These are phyloP conservation scores for Psilocybe azurescens DNA, from an alignment of 768 basidiomycete genomes.

Conservation along the genomic window DNA sequence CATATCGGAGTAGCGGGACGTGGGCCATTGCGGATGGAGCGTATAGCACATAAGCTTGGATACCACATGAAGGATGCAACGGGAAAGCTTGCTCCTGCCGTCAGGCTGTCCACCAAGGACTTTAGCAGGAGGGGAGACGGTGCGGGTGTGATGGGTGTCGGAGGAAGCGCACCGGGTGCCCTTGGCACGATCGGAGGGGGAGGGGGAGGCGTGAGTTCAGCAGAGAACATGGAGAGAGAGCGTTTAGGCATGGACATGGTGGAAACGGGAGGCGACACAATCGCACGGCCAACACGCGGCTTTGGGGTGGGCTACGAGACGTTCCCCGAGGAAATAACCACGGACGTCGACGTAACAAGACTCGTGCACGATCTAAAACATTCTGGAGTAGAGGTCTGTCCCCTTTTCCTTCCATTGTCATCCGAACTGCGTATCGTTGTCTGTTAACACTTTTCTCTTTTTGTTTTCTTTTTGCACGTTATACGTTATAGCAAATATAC, in stretches of 20 bases:
- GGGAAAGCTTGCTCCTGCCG: slow-evolving; percentile 59
- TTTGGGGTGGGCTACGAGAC: slow-evolving; percentile 56
- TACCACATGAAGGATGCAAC: slow-evolving; percentile 73
- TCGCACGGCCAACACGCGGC: slow-evolving; percentile 44
- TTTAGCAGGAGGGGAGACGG: slow-evolving; percentile 44
- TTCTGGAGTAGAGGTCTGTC: slow-evolving; percentile 52
- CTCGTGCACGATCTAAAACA: slow-evolving; percentile 60
- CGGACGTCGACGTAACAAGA: slow-evolving; percentile 64
- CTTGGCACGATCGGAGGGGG: not conserved
- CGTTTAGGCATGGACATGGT: slow-evolving; percentile 43
- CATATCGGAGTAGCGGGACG: slow-evolving; percentile 73
- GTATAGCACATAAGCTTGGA: slow-evolving; percentile 67
- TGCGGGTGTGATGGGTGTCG: slow-evolving; percentile 16
- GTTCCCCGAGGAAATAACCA: slow-evolving; percentile 59
- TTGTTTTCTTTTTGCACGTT: slow-evolving; percentile 4
- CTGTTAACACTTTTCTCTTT: slow-evolving; percentile 2
- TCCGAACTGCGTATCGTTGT: not conserved
- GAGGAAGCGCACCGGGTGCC: slow-evolving; percentile 25
- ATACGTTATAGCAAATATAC: slow-evolving; percentile 58
- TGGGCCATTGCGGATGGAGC: slow-evolving; percentile 68
- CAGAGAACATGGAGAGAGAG: slow-evolving; percentile 42
- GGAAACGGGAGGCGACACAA: slow-evolving; percentile 39
- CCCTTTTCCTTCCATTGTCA: slow-evolving; percentile 3
- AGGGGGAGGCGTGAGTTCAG: slow-evolving; percentile 24
- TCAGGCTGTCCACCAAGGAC: slow-evolving; percentile 45